phyloP scores from a whole-genome alignment of 805 yeast species.

The Brettanomyces custersianus region DNA sequence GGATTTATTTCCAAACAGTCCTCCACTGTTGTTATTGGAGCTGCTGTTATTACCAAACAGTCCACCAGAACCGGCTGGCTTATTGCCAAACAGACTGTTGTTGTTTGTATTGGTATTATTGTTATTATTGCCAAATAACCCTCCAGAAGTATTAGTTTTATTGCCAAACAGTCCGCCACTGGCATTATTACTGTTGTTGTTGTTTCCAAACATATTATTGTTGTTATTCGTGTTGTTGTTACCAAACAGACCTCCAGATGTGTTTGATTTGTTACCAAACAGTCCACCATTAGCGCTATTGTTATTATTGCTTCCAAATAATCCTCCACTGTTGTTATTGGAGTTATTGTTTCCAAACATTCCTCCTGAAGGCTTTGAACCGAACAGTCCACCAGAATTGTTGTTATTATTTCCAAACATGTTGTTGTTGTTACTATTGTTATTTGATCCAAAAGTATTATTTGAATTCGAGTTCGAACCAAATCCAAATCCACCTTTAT shows the following conservation, averaged over 20 bases:
- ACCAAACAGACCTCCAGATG: slow-evolving; percentile 18
- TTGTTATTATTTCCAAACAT: slow-evolving; percentile 27
- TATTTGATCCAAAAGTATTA: slow-evolving; percentile 10
- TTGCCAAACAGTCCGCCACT: slow-evolving; percentile 14
- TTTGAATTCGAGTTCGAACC: slow-evolving; percentile 11
- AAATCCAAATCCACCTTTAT: slow-evolving; percentile 23
- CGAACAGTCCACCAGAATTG: slow-evolving; percentile 31
- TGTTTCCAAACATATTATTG: slow-evolving; percentile 19
- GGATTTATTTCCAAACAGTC: slow-evolving; percentile 11
- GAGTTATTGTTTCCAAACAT: slow-evolving; percentile 23
- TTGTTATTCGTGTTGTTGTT: slow-evolving; percentile 6
- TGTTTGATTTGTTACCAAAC: slow-evolving; percentile 9
- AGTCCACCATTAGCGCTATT: slow-evolving; percentile 11
- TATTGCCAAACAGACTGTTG: slow-evolving; percentile 15
- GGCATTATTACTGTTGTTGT: slow-evolving; percentile 3
- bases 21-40: slow-evolving; percentile 10
- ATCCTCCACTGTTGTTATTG: slow-evolving; percentile 15
- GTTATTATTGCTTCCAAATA: slow-evolving; percentile 24
- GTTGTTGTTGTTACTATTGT: slow-evolving; percentile 12
- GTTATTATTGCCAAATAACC: slow-evolving; percentile 29
- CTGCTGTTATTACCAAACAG: slow-evolving; percentile 19
- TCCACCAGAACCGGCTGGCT: slow-evolving; percentile 28
- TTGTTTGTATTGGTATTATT: slow-evolving; percentile 10
- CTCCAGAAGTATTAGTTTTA: slow-evolving; percentile 24
- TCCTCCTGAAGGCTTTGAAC: slow-evolving; percentile 22